Base-by-base conservation (phyloP, 2,329 filamentous ascomycete species). In the Ophiostoma montium region DNA sequence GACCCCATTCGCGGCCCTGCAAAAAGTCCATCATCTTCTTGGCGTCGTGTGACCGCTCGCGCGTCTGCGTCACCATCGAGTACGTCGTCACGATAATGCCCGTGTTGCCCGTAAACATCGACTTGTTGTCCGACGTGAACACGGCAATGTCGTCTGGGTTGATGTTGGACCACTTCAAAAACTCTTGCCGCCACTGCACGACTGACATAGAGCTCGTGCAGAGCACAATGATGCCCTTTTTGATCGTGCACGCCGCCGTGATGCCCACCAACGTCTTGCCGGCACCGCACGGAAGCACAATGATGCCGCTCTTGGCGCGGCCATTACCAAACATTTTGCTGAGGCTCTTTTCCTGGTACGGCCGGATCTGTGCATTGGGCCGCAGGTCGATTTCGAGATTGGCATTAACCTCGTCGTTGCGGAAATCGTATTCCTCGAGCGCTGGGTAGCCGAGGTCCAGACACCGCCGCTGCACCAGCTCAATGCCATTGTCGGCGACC, bases 241-340 rank as follows among this genome's bases (percentile, higher is more conserved):
- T 94, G 65, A 98, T 90, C 4, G 92, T 96, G 66, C 92, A 96
- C 18, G 89, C 92, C 38, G 92, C 92, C 18, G 92, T 96, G 57
- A 98, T 95, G n/a, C 92, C 92, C 15, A 98, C 92, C 36, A 98
- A 69, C 1, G 92, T 98, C 70, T 98, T 98, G 52, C 92, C 92
- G 16, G 92, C 92, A 57, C 92, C 92, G 63, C 92, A 98, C 16
- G 92, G 92, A 57, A 98, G 67, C 50, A 98, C 92, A 52, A 98
- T 98, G 57, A 98, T 94, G 50, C 92, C 92, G 64, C 88, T 95
- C 69, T 95, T 92, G 13, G 92, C 92, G 65, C 92, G 83, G 46
- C 90, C 90, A 61, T 98, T 98, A 61, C 92, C 90, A 63, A 98
- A 98, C 92, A 98, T 98, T 65, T 98, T 98, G 69, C 86, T 94